Conservation (phyloP, 179 eudicot species). For the Pouteria campechiana region DNA sequence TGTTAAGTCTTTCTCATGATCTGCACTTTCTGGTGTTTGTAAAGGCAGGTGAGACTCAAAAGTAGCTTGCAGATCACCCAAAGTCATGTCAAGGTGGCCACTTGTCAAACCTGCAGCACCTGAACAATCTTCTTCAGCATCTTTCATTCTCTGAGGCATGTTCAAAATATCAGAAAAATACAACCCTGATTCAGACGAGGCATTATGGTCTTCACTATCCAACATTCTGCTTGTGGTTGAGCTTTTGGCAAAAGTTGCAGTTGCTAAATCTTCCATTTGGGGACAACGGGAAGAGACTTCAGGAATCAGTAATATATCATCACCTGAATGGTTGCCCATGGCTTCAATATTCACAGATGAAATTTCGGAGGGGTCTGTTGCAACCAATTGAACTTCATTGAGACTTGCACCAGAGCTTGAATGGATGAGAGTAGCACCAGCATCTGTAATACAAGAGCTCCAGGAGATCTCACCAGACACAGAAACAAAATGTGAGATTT, state of each 20-base stretch:
- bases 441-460: conserved; percentile 16
- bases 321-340: conserved; percentile 5
- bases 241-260: conserved; percentile 13
- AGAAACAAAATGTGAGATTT: conserved; percentile 2
- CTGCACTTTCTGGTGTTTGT: too few species aligned
- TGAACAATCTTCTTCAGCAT: conserved; percentile 12
- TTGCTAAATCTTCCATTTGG: conserved; percentile 10
- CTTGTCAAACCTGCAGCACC: too few species aligned
- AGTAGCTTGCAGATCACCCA: too few species aligned
- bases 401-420: conserved; percentile 16
- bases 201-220: conserved; percentile 16
- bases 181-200: conserved; percentile 10
- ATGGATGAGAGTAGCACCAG: conserved; percentile 1
- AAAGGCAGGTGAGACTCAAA: too few species aligned
- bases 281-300: conserved; percentile 12
- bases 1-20: too few species aligned
- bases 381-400: conserved; percentile 9
- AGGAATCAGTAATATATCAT: conserved; percentile 6
- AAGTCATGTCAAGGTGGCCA: too few species aligned
- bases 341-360: conserved; percentile 7
- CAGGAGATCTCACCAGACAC: conserved; percentile 18
- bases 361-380: conserved; percentile 11
- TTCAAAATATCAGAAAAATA: conserved; percentile 6
- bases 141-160: conserved; percentile 8
- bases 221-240: conserved; percentile 11